Conservation (phyloP, 129 eudicot genomes). For the Silybum marianum region DNA sequence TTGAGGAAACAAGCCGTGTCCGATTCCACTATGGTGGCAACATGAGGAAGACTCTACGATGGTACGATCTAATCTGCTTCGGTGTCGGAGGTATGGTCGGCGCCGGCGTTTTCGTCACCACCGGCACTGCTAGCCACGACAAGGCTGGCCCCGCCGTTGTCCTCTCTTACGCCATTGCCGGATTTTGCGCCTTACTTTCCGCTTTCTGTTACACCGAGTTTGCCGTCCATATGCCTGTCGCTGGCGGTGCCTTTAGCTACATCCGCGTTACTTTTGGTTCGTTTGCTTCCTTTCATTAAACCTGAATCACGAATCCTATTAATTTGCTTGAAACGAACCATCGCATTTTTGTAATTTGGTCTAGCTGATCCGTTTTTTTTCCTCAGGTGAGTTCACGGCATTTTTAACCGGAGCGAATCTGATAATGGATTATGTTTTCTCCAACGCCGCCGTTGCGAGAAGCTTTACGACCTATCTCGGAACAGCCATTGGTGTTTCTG, state of each 20-base stretch:
- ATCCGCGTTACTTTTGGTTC: constrained; percentile 85
- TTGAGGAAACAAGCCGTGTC: constrained; percentile 57
- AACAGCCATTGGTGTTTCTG: constrained; percentile 70
- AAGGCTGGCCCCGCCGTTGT: constrained; percentile 83
- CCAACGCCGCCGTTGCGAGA: constrained; percentile 98
- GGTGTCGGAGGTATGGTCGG: constrained; percentile 99
- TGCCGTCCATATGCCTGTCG: constrained; percentile 97
- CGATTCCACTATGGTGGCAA: constrained; percentile 61
- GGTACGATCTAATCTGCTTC: constrained; percentile 88
- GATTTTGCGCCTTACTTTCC: constrained; percentile 87
- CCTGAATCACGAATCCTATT: neutral
- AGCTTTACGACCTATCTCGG: constrained; percentile 83
- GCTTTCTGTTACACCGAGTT: constrained; percentile 98
- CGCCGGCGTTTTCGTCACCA: constrained; percentile 95
- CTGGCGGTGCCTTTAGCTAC: constrained; percentile 98
- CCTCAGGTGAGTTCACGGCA: constrained; percentile 63
- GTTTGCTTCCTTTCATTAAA: constrained; percentile 2
- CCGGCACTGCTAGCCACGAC: constrained; percentile 65
- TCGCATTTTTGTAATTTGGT: constrained; percentile 25
- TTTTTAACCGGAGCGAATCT: constrained; percentile 92
- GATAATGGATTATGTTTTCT: constrained; percentile 80
- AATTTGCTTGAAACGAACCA: neutral
- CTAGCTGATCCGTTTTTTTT: neutral
- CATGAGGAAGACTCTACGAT: constrained; percentile 61
- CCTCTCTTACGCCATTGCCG: constrained; percentile 96